Evolutionary conservation across 2,329 filamentous ascomycete species (phyloP).

Genomic region (Aspergillus neoniger): DNA sequence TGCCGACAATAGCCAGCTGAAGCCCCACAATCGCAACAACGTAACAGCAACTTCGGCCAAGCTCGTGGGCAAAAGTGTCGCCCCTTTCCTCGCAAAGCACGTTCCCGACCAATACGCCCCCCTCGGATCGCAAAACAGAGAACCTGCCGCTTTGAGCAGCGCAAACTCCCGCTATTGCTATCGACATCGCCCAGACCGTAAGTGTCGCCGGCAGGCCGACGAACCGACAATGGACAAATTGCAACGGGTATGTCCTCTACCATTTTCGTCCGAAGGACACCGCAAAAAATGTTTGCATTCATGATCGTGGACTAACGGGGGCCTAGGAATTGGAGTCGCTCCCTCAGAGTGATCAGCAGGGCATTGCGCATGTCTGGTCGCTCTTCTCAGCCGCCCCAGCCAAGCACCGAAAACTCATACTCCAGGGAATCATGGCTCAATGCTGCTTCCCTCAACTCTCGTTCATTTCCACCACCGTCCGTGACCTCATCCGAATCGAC

Average conservation of each 20-base stretch:
- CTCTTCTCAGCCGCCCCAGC: conserved; percentile 93
- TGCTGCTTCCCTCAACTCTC: conserved; percentile 98
- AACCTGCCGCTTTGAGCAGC: conserved; percentile 46
- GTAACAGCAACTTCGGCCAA: conserved; percentile 54
- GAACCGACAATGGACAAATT: conserved; percentile 95
- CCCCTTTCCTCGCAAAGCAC: conserved; percentile 86
- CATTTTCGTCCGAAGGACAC: neutral
- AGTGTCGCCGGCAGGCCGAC: conserved; percentile 89
- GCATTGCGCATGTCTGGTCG: conserved; percentile 96
- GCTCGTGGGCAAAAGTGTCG: conserved; percentile 74
- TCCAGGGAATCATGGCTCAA: conserved; percentile 92
- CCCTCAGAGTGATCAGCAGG: conserved; percentile 83
- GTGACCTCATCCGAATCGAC: conserved; percentile 96
- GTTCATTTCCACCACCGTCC: conserved; percentile 84
- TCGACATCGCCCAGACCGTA: conserved; percentile 87
- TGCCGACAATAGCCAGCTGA: conserved; percentile 25
- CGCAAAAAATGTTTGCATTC: neutral
- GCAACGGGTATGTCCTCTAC: conserved; percentile 66
- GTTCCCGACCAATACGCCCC: conserved; percentile 88
- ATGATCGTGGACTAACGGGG: conserved; percentile 6
- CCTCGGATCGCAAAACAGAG: conserved; percentile 52
- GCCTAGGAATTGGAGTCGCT: conserved; percentile 75
- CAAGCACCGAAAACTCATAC: conserved; percentile 92
- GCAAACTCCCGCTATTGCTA: conserved; percentile 91
- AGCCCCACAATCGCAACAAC: conserved; percentile 32